These are phyloP conservation scores for Entoloma clypeatum DNA, from an alignment of 1,284 basidiomycete species.

Conservation along the genomic window DNA sequence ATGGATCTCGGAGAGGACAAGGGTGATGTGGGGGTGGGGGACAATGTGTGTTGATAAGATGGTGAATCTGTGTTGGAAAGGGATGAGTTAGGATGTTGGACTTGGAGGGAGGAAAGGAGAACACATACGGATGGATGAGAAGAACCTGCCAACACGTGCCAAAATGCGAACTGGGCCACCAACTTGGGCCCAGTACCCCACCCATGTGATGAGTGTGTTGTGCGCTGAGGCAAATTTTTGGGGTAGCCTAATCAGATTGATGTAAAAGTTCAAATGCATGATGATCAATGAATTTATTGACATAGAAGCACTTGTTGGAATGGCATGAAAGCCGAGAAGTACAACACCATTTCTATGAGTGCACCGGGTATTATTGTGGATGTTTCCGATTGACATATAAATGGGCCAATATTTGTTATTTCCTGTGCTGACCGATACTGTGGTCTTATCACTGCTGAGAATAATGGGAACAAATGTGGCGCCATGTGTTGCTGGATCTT, in stretches of 20 bases:
- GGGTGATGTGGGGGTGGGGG: slow-evolving; percentile 62
- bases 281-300: too few relatives aligned
- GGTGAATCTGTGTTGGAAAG: slow-evolving; percentile 48
- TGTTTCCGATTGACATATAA: slow-evolving; percentile 25
- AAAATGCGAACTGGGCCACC: slow-evolving; percentile 61
- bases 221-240: too few relatives aligned
- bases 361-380: slow-evolving; percentile 21
- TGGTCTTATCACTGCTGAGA: slow-evolving; percentile 30
- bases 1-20: slow-evolving; percentile 69
- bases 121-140: slow-evolving; percentile 56
- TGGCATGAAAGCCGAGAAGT: slow-evolving; percentile 26
- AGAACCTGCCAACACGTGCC: slow-evolving; percentile 46
- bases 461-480: slow-evolving; percentile 24
- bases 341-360: slow-evolving; percentile 21
- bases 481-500: slow-evolving; percentile 20
- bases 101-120: slow-evolving; percentile 11
- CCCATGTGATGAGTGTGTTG: slow-evolving; percentile 64
- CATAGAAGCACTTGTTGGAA: slow-evolving; percentile 31
- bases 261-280: too few relatives aligned
- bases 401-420: slow-evolving; percentile 17
- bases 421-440: slow-evolving; percentile 28
- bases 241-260: too few relatives aligned
- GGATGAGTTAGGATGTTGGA: slow-evolving; percentile 14
- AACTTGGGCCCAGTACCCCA: slow-evolving; percentile 77
- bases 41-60: slow-evolving; percentile 65